Percentiles rank a stretch among this genome's conserved stretches.
Conservation (phyloP, 2,329 filamentous ascomycete genomes). For the Zasmidium citrigriseum region DNA sequence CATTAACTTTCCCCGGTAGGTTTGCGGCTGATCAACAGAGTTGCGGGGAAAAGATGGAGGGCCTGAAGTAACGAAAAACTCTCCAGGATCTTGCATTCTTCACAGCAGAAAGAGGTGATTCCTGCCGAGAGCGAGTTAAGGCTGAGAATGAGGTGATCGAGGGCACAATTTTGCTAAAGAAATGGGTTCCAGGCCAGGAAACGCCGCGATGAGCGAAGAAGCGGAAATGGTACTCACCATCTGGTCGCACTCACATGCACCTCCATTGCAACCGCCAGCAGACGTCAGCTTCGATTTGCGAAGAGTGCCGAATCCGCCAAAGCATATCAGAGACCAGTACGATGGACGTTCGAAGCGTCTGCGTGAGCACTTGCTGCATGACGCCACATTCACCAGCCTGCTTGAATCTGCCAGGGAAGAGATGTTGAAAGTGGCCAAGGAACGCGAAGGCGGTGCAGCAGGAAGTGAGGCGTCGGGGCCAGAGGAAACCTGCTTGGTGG, state of each 20-base stretch:
- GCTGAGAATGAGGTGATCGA: too few relatives aligned
- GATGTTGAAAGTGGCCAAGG: neutral
- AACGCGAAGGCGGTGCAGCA: neutral
- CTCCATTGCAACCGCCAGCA: conserved; percentile 12
- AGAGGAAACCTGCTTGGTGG: neutral
- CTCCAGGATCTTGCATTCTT: neutral
- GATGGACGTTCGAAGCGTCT: conserved; percentile 17
- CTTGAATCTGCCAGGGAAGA: conserved; percentile 1
- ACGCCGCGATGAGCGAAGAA: neutral
- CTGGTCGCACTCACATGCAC: conserved; percentile 15
- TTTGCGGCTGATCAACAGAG: neutral
- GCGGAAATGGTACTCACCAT: neutral
- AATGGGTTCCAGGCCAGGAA: neutral
- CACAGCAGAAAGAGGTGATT: neutral
- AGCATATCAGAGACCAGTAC: conserved; percentile 15
- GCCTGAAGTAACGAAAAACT: neutral
- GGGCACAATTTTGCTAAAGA: neutral
- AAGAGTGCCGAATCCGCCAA: conserved; percentile 13
- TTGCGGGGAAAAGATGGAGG: neutral
- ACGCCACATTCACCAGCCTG: conserved; percentile 7
- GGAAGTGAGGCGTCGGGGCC: neutral
- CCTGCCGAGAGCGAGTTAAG: neutral
- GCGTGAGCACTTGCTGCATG: conserved; percentile 16
- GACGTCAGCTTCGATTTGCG: conserved; percentile 16
- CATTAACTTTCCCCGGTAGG: neutral